A percentile compares a stretch with the other conserved stretches of the same genome.
phyloP scores from a whole-genome alignment of 192 early-diverging fungal genomes.

The Polychytrium aggregatum region DNA sequence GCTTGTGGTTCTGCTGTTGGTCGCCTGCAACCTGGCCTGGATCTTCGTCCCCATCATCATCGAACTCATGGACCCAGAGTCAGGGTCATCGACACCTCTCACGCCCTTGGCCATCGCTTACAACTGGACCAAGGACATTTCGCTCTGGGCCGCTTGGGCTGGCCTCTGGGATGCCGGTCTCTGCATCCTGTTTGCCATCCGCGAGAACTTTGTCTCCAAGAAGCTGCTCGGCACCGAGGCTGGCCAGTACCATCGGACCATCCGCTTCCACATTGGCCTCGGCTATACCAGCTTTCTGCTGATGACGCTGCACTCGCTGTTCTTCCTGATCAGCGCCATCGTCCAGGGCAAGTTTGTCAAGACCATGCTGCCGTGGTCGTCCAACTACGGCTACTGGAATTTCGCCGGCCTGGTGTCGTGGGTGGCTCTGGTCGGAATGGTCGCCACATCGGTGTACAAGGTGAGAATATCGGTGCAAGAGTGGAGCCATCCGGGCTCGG shows the following conservation, averaged over 20 bases:
- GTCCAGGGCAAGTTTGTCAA: not conserved
- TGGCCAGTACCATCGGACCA: not conserved
- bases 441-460: constrained; percentile 4
- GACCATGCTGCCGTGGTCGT: constrained; percentile 1
- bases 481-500: too few relatives aligned
- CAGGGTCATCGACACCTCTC: too few relatives aligned
- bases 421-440: constrained; percentile 6
- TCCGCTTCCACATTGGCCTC: constrained; percentile 4
- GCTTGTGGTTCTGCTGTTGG: not conserved
- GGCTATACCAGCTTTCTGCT: constrained; percentile 1
- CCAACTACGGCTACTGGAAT: constrained; percentile 6
- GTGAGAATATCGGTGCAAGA: too few relatives aligned
- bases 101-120: too few relatives aligned
- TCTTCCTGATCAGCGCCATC: not conserved
- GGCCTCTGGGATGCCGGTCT: constrained; percentile 5
- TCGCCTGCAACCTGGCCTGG: not conserved
- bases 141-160: not conserved
- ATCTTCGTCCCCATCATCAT: not conserved
- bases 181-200: constrained; percentile 4
- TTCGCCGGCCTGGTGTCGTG: constrained; percentile 7
- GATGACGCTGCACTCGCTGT: constrained; percentile 4
- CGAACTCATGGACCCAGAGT: too few relatives aligned
- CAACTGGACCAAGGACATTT: too few relatives aligned
- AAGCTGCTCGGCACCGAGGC: constrained; percentile 1
- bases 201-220: constrained; percentile 4